Base-by-base conservation (phyloP, 148 eudicot genomes). In the Heliamphora exappendiculata region DNA sequence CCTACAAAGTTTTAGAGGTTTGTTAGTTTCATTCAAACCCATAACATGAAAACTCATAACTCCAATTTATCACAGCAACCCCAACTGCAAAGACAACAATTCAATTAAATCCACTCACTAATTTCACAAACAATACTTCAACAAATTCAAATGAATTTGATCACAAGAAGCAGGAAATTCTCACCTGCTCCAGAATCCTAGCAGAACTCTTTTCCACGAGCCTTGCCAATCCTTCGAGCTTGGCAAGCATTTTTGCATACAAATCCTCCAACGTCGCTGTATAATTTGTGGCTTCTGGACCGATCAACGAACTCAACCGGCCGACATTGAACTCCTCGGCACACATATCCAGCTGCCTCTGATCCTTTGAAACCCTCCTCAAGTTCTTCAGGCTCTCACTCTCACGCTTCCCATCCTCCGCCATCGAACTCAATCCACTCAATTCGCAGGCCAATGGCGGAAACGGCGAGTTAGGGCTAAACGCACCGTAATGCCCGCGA, bases 201-300 rank as follows among this genome's bases (percentile, higher is more conserved):
- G 92, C 84, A 28, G 89, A 85, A 26, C 86, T 84, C 44, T 72
- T 71, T 78, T 94, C 96, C 62, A 88, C 98, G 54, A 81, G 73
- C 73, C 76, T 76, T 4, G 93, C 84, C 83, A 94, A 82, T 6
- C 81, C 50, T 31, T 86, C 85, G 20, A 94, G 85, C 84, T 86
- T 92, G 34, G 76, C 85, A 42, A 94, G 86, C 98, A 94, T 94
- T 33, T 85, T 89, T 78, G 85, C 86, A 75, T 92, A 92, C 89
- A 92, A 84, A 17, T 82, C 88, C 88, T 92, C 98, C 36, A 92
- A 75, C 49, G 87, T 90, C 33, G 47, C 64, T 7, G 81, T 85
- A 49, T 88, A 90, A 70, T 53, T 73, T 0, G 84, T 72, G 0
- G 95, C 86, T 24, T 83, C 91, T 0, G 87, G 75, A 1, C 97